Base-by-base conservation (phyloP, 73 alveolate genomes). In the Paraurostyla sp. region DNA sequence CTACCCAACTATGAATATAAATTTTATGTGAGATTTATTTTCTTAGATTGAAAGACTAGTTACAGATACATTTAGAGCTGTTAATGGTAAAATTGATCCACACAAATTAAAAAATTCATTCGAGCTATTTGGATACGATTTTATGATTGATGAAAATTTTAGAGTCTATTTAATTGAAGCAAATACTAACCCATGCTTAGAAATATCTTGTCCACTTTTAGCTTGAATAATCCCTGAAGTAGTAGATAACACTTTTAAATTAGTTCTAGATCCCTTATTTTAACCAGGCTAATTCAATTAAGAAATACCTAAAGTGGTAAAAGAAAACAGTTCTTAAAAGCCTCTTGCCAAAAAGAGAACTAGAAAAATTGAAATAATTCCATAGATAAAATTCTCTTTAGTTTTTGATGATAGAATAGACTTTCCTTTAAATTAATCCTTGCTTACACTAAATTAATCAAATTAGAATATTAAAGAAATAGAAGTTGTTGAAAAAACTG, bases 101-200 rank as follows among this genome's bases (percentile, higher is more conserved):
- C 87, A 94, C 50, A 65, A 91, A 76, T 51, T 96, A 22, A 43
- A 84, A 33, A 83, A 96, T 82, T 88, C 97, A 30, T 91, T 97
- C 51, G 99, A 97, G 85, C 71, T 97, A 29, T 96, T 95, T 85
- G 99, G 99, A 40, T 94, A 96, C 81, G 99, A 97, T 81, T 97
- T 97, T 81, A 97, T 97, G 98, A 86, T 97, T 29, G 99, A 96
- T 71, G 97, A 97, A 43, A 91, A 96, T 43, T 96, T 94, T 84
- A 94, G 96, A 82, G 96, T 95, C 18, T 94, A 94, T 88, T 91
- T 97, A 40, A 94, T 97, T 0, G 99, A 97, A 75, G 98, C 96
- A 11, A 97, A 97, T 83, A 97, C 99, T 16, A 97, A 97, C 87
- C 99, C 99, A 15, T 96, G 99, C 80, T 86, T 97, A 27, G 99